Percentiles rank a stretch among this genome's conserved stretches.
These are phyloP conservation scores for Pisolithus tinctorius DNA, from an alignment of 768 basidiomycete genomes.

Conservation along the genomic window DNA sequence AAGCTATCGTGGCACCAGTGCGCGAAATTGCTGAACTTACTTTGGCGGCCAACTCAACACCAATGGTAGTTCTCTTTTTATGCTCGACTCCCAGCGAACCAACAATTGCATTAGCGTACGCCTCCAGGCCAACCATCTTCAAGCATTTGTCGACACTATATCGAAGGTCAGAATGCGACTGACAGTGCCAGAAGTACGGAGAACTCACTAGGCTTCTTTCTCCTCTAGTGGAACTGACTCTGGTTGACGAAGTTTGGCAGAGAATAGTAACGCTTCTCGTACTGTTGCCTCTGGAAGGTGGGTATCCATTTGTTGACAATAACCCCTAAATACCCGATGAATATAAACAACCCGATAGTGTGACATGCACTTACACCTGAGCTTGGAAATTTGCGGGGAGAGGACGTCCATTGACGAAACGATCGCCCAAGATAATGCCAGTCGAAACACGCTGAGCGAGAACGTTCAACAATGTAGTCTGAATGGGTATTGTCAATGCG, in stretches of 20 bases:
- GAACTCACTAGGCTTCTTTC: constrained; percentile 71
- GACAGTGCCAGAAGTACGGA: not conserved
- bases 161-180: not conserved
- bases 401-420: constrained; percentile 47
- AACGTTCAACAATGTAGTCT: constrained; percentile 57
- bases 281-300: constrained; percentile 74
- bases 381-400: constrained; percentile 54
- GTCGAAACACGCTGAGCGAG: constrained; percentile 42
- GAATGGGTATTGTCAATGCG: not conserved
- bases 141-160: constrained; percentile 48
- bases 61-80: constrained; percentile 53
- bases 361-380: constrained; percentile 38
- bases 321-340: constrained; percentile 40
- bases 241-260: constrained; percentile 75
- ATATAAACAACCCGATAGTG: not conserved
- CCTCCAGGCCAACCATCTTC: constrained; percentile 60
- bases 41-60: constrained; percentile 53
- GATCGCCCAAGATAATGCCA: constrained; percentile 45
- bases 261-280: constrained; percentile 74
- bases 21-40: constrained; percentile 13
- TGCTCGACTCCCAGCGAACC: constrained; percentile 47
- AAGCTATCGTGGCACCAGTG: not conserved
- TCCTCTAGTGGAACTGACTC: constrained; percentile 53
- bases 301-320: constrained; percentile 81
- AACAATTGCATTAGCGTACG: constrained; percentile 56